Base-by-base conservation (phyloP, 768 basidiomycete species). In the Clavaria fumosa region DNA sequence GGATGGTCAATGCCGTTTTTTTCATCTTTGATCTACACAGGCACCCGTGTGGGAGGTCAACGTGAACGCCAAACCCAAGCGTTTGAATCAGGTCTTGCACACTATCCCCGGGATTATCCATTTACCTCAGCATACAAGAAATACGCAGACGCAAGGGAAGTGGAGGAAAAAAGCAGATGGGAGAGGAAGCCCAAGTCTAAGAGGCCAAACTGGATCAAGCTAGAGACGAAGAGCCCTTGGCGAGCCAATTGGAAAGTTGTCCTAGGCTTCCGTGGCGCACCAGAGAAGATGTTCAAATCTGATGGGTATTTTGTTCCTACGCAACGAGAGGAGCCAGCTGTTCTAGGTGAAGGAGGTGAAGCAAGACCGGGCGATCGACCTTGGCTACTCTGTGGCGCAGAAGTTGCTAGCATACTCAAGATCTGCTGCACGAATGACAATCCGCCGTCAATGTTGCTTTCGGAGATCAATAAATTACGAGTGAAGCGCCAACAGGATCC, bases 1-100 rank as follows among this genome's bases (percentile, higher is more conserved):
- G 89, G 86, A 9, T 97, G 90, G 89, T 69, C 72, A 0, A 93
- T 89, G 78, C 67, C 90, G 1, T 88, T 97, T 58, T 74, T 84
- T 44, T 67, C 66, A 27, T 91, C 90, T 2, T 68, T 99, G 35
- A 66, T 68, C 3, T 76, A 74, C 53, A 89, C 90, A 0, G 80
- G 82, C 15, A 84, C 83, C 1, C 78, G 88, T 5, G 67, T 93
- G 12, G 83, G 70, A 4, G 93, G 91, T 2, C 79, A 90, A 49
- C 72, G 78, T 20, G 88, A 96, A 50, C 72, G 79, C 23, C 68
- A 69, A 46, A 77, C 75, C 4, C 88, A 93, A 47, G 63, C 72
- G 26, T 86, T 83, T 48, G 93, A 96, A 57, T 75, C 82, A 3
- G 83, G 82, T 4, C 57, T 59, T 0, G 50, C 70, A 2, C 72